Base-by-base conservation (phyloP, 169 alveolate genomes). In the Babesia gibsoni region DNA sequence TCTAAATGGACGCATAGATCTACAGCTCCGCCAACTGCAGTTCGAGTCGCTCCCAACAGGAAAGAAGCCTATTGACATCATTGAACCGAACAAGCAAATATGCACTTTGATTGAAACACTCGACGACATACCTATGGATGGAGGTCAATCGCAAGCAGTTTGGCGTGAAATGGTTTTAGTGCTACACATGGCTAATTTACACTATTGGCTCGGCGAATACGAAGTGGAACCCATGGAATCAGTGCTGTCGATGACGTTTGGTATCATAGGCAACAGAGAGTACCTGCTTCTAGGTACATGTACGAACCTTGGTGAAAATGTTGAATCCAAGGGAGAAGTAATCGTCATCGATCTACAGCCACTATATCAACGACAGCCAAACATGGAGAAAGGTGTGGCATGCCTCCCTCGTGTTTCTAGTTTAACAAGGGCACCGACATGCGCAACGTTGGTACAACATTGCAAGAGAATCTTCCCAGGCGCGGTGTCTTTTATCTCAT, bases 231-330 rank as follows among this genome's bases (percentile, higher is more conserved):
- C 82, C 5, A 54, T 67, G 54, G 82, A 66, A 37, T 27, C 56
- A 23, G 77, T 78, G 12, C 43, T 78, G 25, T 78, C 87, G 8
- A 3, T 78, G 52, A 48, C 78, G 14, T 78, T 78, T 20, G 87
- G 87, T 22, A 61, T 66, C 3, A 58, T 78, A n/a, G 73, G 73
- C 39, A 54, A 58, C 32, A 23, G 54, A 42, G 87, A 78, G 32
- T 53, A 53, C 58, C 75, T 78, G 30, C 39, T 78, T 18, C 52
- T 68, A 0, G 87, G 87, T 27, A 78, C 87, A 23, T 52, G 75
- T 39, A 66, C 81, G 2, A 67, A 61, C 58, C 61, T 78, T 25
- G 87, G 87, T 29, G 87, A 78, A 56, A 54, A 67, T 25, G 69
- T 78, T 9, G 87, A 78, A 18, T 58, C 78, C 30, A 78, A 61